Base-by-base conservation (phyloP, 2,329 filamentous ascomycete genomes). In the Neopestalotiopsis sp. region DNA sequence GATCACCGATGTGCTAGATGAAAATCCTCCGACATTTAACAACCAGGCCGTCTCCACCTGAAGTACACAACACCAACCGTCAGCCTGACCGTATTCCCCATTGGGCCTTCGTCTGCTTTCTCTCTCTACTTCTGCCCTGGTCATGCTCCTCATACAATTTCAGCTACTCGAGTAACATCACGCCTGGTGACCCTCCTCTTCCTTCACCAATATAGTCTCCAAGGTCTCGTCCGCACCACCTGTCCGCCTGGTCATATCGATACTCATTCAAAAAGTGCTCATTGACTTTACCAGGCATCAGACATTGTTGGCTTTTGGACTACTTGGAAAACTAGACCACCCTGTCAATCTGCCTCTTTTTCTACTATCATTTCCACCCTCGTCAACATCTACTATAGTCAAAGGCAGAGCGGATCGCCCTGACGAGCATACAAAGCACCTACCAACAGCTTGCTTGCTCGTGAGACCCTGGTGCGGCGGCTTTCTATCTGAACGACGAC, bases 341-440 rank as follows among this genome's bases (percentile, higher is more conserved):
- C 45, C 45, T 52, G 45, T 24, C 45, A 52, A 24, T 9, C 45
- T 52, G 14, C 14, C n/a, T 52, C 45, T 52, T 52, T 52, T 52
- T 52, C 4, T 52, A 24, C 45, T 52, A n/a, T n/a, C 24, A 28
- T 28, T 28, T 28, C n/a, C 20, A 9, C 45, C 45, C 17, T n/a
- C 58, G 49, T 62, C 61, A 34, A 62, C 38, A 52, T 45, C 56
- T 63, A 67, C 56, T 63, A 67, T 34, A 63, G 45, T 52, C 13
- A 66, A 38, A 70, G 68, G 63, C 70, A 69, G 71, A 72, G 70
- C 69, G 71, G 58, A 56, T 57, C 52, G 64, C 65, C 58, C 58
- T 64, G 20, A 71, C 88, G 24, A 28, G 24, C 24, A 28, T 28
- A 28, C 90, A 82, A 85, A 84, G 42, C 92, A 90, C 67, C 90